Conservation (phyloP, 2,329 filamentous ascomycete species). For the Leptoxyphium fumago region DNA sequence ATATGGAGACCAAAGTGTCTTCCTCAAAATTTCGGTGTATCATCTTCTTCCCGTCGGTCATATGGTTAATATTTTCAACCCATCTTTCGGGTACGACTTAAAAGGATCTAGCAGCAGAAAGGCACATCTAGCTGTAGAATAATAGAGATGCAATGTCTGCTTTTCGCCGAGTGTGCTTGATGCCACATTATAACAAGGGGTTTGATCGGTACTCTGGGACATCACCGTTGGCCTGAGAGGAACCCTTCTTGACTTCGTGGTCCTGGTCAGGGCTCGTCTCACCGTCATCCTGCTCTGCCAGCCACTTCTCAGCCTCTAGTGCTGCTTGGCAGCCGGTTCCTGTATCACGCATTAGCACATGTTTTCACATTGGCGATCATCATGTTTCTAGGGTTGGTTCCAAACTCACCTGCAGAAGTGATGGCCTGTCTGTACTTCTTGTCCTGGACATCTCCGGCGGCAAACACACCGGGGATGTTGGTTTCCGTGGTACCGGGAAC, state of each 20-base stretch:
- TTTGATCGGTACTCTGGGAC: slow-evolving; percentile 50
- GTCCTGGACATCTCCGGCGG: slow-evolving; percentile 94
- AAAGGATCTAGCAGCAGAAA: no score
- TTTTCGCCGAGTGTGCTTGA: neutral
- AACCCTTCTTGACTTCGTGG: slow-evolving; percentile 31
- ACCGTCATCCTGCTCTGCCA: slow-evolving; percentile 55
- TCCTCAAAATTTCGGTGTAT: no score
- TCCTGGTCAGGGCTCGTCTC: slow-evolving; percentile 31
- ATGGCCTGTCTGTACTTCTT: slow-evolving; percentile 97
- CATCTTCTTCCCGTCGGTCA: no score
- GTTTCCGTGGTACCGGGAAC: slow-evolving; percentile 79
- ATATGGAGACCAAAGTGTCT: no score
- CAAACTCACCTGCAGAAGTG: slow-evolving; percentile 73
- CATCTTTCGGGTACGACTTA: no score
- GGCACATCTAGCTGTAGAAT: no score
- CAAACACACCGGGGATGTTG: slow-evolving; percentile 82
- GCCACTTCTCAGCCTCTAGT: slow-evolving; percentile 86
- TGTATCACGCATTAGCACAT: slow-evolving; percentile 22
- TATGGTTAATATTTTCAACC: no score
- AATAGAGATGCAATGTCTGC: no score
- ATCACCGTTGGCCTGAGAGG: slow-evolving; percentile 34
- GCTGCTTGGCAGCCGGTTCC: slow-evolving; percentile 91
- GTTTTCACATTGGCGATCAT: neutral
- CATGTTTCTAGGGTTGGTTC: neutral
- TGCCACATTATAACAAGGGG: slow-evolving; percentile 39